A percentile compares a stretch with the other conserved stretches of the same genome.
Evolutionary conservation across 1,139 yeast genomes (phyloP).

Genomic region (Pichia sp.): DNA sequence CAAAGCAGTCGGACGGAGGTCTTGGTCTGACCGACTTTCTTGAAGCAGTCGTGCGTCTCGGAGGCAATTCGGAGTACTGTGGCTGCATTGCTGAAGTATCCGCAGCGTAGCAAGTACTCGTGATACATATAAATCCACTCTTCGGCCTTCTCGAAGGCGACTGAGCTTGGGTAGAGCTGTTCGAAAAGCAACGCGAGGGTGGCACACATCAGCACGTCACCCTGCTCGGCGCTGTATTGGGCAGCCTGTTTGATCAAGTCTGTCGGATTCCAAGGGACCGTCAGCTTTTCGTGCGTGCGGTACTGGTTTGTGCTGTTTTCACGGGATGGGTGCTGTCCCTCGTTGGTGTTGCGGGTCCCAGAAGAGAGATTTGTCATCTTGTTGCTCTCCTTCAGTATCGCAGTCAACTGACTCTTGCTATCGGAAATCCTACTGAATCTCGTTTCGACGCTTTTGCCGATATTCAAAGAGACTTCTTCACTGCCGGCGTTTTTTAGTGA

Average conservation of each 20-base stretch:
- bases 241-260: conserved; percentile 43
- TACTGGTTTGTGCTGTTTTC: not conserved
- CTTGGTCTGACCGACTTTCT: conserved; percentile 46
- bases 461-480: conserved; percentile 3
- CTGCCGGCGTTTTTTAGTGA: conserved; percentile 9
- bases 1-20: conserved; percentile 65
- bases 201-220: conserved; percentile 62
- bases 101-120: conserved; percentile 49
- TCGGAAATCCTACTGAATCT: conserved; percentile 20
- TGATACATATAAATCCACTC: conserved; percentile 60
- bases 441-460: conserved; percentile 30
- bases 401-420: conserved; percentile 27
- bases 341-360: not conserved
- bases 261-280: conserved; percentile 48
- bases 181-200: conserved; percentile 57
- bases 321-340: not conserved
- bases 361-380: not conserved
- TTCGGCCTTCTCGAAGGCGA: conserved; percentile 35
- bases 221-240: conserved; percentile 56
- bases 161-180: conserved; percentile 35
- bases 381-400: conserved; percentile 17
- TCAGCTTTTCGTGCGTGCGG: not conserved
- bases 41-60: conserved; percentile 42
- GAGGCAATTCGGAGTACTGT: conserved; percentile 48
- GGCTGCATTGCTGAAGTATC: conserved; percentile 56